These are phyloP conservation scores for Leccinum holopus DNA, from an alignment of 1,284 basidiomycete genomes.

Conservation along the genomic window DNA sequence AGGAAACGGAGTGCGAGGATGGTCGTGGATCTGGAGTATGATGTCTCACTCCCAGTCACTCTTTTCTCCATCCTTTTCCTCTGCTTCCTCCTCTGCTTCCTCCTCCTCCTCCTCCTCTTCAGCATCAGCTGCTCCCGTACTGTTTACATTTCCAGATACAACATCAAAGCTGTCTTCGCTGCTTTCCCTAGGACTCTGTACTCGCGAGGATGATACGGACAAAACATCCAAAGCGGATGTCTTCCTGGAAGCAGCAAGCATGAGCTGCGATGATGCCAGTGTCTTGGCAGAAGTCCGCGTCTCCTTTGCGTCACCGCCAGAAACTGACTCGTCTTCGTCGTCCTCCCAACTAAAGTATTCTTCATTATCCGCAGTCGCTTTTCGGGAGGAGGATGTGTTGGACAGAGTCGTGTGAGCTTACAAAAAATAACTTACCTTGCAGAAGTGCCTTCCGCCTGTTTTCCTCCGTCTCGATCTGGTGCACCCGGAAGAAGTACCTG, in stretches of 20 bases:
- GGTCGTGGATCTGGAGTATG: too few relatives aligned
- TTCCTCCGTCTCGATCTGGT: conserved; percentile 84
- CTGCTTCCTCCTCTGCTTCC: too few relatives aligned
- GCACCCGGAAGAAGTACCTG: conserved; percentile 81
- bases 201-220: conserved; percentile 33
- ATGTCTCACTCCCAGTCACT: too few relatives aligned
- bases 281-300: conserved; percentile 8
- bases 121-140: too few relatives aligned
- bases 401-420: conserved; percentile 4
- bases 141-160: conserved; percentile 47
- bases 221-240: conserved; percentile 19
- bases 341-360: conserved; percentile 84
- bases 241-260: conserved; percentile 31
- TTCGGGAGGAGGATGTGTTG: conserved; percentile 7
- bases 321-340: conserved; percentile 57
- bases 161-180: conserved; percentile 76
- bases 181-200: conserved; percentile 54
- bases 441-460: conserved; percentile 78
- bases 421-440: conserved; percentile 49
- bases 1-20: too few relatives aligned
- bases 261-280: conserved; percentile 27
- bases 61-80: too few relatives aligned
- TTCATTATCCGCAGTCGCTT: conserved; percentile 60
- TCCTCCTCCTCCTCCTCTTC: too few relatives aligned
- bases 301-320: conserved; percentile 19